Evolutionary conservation across 345 rosid species (phyloP).

Genomic region (Tarenaya hassleriana): DNA sequence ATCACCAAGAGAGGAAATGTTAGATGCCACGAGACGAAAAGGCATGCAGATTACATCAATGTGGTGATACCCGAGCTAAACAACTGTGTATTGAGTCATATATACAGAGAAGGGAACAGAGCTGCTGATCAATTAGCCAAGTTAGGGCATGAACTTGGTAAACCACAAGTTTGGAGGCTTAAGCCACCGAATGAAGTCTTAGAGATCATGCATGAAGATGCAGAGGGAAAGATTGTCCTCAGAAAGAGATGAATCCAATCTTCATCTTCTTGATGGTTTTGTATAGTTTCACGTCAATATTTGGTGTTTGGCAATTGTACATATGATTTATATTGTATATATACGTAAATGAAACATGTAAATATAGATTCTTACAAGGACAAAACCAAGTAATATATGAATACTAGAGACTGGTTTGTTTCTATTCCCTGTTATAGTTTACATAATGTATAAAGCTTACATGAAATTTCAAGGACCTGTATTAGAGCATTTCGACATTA

Average conservation of each 20-base stretch:
- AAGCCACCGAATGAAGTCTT: slow-evolving; percentile 53
- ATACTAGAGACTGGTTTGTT: no score
- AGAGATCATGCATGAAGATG: slow-evolving; percentile 61
- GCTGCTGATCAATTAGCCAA: slow-evolving; percentile 67
- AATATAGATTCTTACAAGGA: no score
- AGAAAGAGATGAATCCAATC: slow-evolving; percentile 34
- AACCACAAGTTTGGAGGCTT: slow-evolving; percentile 52
- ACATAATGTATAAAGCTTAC: no score
- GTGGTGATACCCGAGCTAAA: slow-evolving; percentile 46
- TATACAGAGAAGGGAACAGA: slow-evolving; percentile 71
- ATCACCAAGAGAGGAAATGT: slow-evolving; percentile 40
- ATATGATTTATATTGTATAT: neutral
- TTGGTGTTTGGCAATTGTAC: neutral
- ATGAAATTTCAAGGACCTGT: no score
- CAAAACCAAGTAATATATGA: no score
- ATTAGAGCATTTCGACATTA: no score
- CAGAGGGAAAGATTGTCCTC: slow-evolving; percentile 49
- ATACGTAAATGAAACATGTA: no score
- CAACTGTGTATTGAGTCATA: slow-evolving; percentile 47
- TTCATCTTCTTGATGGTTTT: neutral
- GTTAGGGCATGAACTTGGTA: slow-evolving; percentile 49
- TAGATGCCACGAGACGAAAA: slow-evolving; percentile 41
- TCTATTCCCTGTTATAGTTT: no score
- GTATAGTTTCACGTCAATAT: neutral
- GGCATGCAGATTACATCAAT: slow-evolving; percentile 39